phyloP scores from a whole-genome alignment of 257 asterid genomes.

The Solanum tarijense region DNA sequence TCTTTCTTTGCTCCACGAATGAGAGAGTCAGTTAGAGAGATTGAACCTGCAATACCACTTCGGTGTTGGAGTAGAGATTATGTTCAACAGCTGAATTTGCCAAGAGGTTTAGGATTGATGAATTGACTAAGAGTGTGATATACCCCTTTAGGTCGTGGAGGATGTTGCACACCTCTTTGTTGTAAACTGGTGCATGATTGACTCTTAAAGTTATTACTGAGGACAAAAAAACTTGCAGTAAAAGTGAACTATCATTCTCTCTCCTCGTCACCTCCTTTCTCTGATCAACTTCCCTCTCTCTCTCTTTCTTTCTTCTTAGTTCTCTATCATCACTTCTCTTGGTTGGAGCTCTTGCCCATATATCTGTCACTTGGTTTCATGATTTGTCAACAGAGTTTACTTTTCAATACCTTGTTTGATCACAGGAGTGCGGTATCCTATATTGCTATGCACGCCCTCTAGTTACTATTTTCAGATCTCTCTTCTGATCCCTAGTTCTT shows the following conservation, averaged over 20 bases:
- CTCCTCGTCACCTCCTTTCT: neutral
- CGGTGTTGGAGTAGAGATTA: neutral
- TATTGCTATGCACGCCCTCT: neutral
- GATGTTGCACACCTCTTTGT: neutral
- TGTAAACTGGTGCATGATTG: neutral
- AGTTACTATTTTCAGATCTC: neutral
- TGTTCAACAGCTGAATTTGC: neutral
- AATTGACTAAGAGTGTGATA: neutral
- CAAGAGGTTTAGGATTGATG: neutral
- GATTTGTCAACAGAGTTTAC: neutral
- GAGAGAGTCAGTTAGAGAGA: neutral
- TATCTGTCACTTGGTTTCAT: neutral
- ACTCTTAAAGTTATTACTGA: neutral
- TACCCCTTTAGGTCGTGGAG: neutral
- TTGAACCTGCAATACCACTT: neutral
- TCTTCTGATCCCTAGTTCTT: neutral
- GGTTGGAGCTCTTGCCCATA: neutral
- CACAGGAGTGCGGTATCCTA: neutral
- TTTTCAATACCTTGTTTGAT: neutral
- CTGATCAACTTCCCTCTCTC: neutral
- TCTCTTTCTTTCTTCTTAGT: neutral
- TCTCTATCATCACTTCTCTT: neutral
- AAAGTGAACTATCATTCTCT: neutral
- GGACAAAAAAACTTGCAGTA: neutral
- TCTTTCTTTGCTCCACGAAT: neutral